phyloP scores from a whole-genome alignment of 371 early-diverging fungal genomes.

The Mortierella sp. region DNA sequence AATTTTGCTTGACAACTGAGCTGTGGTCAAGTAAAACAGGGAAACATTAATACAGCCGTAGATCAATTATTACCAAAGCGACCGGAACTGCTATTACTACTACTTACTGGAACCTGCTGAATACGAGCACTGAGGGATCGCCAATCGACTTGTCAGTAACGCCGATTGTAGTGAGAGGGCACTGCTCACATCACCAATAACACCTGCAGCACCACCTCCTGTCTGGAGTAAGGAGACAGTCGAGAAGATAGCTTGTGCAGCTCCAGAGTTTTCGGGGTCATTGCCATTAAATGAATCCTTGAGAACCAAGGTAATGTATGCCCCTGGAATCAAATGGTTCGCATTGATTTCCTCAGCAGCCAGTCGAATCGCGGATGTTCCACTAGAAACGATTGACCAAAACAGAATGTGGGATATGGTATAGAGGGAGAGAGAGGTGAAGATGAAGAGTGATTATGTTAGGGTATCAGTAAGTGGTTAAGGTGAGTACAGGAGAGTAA shows the following conservation, averaged over 20 bases:
- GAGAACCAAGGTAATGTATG: constrained; percentile 69
- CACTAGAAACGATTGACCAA: constrained; percentile 47
- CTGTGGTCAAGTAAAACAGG: constrained; percentile 33
- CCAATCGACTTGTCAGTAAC: constrained; percentile 67
- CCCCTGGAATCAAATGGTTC: constrained; percentile 65
- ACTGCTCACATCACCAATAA: constrained; percentile 73
- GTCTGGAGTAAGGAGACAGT: constrained; percentile 68
- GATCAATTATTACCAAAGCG: too few species aligned
- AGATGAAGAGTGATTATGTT: neutral
- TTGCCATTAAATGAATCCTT: constrained; percentile 70
- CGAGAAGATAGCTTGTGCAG: constrained; percentile 73
- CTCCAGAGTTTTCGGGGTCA: constrained; percentile 65
- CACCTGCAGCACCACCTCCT: constrained; percentile 61
- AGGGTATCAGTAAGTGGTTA: neutral
- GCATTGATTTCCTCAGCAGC: constrained; percentile 71
- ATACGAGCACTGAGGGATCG: constrained; percentile 75
- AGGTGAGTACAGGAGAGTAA: too few species aligned
- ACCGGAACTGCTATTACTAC: neutral
- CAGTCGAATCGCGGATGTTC: constrained; percentile 73
- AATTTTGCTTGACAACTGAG: constrained; percentile 67
- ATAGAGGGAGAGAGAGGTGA: neutral
- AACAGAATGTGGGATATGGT: neutral
- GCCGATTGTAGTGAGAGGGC: constrained; percentile 70
- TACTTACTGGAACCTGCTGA: constrained; percentile 69
- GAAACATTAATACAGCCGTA: neutral